A percentile compares a stretch with the other conserved stretches of the same genome.
These are phyloP conservation scores for Kuraishia ogatae DNA, from an alignment of 805 yeast genomes.

Conservation along the genomic window DNA sequence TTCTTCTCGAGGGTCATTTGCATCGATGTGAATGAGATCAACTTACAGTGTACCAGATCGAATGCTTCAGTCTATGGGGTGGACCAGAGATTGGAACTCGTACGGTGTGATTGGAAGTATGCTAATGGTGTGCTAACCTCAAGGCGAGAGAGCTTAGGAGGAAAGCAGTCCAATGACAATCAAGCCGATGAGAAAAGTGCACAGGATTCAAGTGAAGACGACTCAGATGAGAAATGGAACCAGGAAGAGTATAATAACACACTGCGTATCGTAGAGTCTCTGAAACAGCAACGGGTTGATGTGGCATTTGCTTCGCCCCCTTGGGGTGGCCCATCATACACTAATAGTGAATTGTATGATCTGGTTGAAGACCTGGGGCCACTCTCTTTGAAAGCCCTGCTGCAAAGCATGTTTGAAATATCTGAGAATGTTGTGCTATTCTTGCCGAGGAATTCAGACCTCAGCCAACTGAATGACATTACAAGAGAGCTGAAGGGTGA, in stretches of 20 bases:
- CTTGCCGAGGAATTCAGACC: slow-evolving; percentile 52
- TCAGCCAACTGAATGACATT: slow-evolving; percentile 39
- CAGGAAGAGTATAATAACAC: not conserved
- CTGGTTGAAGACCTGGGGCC: slow-evolving; percentile 37
- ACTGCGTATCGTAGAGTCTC: slow-evolving; percentile 5
- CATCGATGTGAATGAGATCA: slow-evolving; percentile 50
- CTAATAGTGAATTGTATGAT: slow-evolving; percentile 33
- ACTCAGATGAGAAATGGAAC: slow-evolving; percentile 8
- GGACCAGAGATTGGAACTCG: slow-evolving; percentile 36
- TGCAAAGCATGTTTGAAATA: slow-evolving; percentile 31
- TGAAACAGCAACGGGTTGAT: slow-evolving; percentile 26
- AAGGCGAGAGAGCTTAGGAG: too few relatives aligned
- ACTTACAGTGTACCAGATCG: slow-evolving; percentile 55
- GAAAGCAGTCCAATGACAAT: too few relatives aligned
- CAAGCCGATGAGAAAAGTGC: too few relatives aligned
- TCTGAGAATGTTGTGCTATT: slow-evolving; percentile 46
- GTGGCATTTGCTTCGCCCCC: slow-evolving; percentile 75
- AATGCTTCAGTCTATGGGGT: slow-evolving; percentile 62
- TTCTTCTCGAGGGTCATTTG: slow-evolving; percentile 46
- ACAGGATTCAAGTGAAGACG: slow-evolving; percentile 8
- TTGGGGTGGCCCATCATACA: slow-evolving; percentile 76
- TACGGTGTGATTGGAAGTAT: slow-evolving; percentile 37
- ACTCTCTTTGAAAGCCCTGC: slow-evolving; percentile 33
- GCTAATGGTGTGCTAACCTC: too few relatives aligned
- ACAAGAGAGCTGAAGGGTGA: slow-evolving; percentile 38